These are phyloP conservation scores for Daedaleopsis sinensis DNA, from an alignment of 768 basidiomycete species.

Conservation along the genomic window DNA sequence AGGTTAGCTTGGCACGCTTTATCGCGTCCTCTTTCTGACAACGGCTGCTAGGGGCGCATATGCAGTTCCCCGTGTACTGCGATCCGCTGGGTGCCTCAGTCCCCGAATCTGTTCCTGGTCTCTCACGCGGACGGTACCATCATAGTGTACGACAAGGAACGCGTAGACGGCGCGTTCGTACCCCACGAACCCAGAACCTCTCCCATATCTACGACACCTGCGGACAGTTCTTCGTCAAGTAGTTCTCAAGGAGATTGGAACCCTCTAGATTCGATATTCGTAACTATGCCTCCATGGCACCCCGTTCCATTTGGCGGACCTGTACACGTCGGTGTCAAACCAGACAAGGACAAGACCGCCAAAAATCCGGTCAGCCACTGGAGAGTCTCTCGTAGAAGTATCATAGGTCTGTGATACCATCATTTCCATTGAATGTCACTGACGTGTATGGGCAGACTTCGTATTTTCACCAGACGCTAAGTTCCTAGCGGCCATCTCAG, in stretches of 20 bases:
- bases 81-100: constrained; percentile 87
- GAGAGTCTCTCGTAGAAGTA: constrained; percentile 70
- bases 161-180: constrained; percentile 80
- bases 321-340: constrained; percentile 28
- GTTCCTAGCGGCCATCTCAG: constrained; percentile 86
- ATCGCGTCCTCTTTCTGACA: not conserved
- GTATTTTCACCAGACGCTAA: constrained; percentile 94
- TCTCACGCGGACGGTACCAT: constrained; percentile 90
- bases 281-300: constrained; percentile 88
- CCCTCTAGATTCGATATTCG: constrained; percentile 72
- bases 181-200: constrained; percentile 56
- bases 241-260: constrained; percentile 65
- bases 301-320: constrained; percentile 54
- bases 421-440: not conserved
- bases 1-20: constrained; percentile 43
- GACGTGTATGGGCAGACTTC: constrained; percentile 57
- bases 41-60: constrained; percentile 64
- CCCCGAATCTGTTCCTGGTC: constrained; percentile 79
- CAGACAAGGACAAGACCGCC: constrained; percentile 65
- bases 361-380: constrained; percentile 94
- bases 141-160: constrained; percentile 88
- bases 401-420: constrained; percentile 59
- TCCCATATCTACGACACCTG: constrained; percentile 10
- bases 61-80: constrained; percentile 83
- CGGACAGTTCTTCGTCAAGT: constrained; percentile 25